These are phyloP conservation scores for Grosmannia serpens DNA, from an alignment of 2,329 filamentous ascomycete genomes.

Conservation along the genomic window DNA sequence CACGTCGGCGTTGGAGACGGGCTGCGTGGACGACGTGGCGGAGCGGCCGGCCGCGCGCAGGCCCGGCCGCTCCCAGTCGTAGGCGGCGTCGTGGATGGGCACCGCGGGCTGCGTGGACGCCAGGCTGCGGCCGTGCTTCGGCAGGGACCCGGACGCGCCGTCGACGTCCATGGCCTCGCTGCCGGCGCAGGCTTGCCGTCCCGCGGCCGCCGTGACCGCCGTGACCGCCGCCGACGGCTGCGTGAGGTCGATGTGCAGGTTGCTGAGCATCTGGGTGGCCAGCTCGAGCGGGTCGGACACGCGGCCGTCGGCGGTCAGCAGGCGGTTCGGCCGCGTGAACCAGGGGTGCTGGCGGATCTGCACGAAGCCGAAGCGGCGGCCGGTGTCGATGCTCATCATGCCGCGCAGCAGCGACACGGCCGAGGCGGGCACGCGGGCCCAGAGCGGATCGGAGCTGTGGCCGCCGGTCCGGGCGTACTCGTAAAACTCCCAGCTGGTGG, in stretches of 20 bases:
- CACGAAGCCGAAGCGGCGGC: constrained; percentile 69
- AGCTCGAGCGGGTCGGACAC: constrained; percentile 70
- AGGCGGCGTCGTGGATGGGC: constrained; percentile 57
- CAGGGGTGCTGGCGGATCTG: constrained; percentile 86
- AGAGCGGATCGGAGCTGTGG: constrained; percentile 75
- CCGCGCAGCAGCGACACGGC: constrained; percentile 76
- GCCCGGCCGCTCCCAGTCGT: constrained; percentile 77
- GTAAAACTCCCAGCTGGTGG: constrained; percentile 73
- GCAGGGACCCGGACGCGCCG: not conserved
- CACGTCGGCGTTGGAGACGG: constrained; percentile 24
- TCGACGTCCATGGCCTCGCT: constrained; percentile 54
- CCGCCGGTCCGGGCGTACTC: constrained; percentile 75
- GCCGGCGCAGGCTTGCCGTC: constrained; percentile 15
- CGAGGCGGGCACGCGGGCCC: constrained; percentile 63
- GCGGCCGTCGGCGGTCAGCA: constrained; percentile 62
- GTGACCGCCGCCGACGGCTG: constrained; percentile 41
- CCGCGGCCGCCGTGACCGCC: constrained; percentile 27
- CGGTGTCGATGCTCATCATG: constrained; percentile 77
- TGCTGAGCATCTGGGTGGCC: constrained; percentile 92
- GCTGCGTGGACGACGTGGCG: constrained; percentile 38
- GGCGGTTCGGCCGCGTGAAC: constrained; percentile 75
- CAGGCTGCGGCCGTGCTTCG: not conserved
- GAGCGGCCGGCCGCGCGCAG: constrained; percentile 38
- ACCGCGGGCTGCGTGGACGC: constrained; percentile 47
- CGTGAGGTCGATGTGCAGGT: constrained; percentile 77